These are phyloP conservation scores for Vigna unguiculata DNA, from an alignment of 306 rosid genomes.

Conservation along the genomic window DNA sequence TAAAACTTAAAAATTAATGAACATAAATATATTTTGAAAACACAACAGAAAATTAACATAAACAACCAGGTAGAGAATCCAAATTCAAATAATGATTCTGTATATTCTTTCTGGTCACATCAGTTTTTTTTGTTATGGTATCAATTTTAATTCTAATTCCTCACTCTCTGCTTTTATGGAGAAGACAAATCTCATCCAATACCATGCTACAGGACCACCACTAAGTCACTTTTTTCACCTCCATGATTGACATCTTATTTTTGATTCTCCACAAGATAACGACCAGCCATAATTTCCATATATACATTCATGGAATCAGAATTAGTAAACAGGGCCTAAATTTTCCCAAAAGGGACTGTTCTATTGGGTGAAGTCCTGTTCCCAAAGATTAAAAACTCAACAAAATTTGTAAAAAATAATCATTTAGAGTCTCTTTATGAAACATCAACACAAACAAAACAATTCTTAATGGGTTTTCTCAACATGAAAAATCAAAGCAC, in stretches of 20 bases:
- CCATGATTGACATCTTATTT: slow-evolving; percentile 28
- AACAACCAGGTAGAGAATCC: too few species aligned
- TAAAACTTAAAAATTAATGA: too few species aligned
- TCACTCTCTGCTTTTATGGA: neutral
- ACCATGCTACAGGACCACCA: slow-evolving; percentile 30
- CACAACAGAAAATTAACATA: too few species aligned
- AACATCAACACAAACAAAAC: neutral
- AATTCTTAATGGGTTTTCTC: neutral
- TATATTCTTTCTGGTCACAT: too few species aligned
- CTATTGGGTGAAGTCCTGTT: slow-evolving; percentile 32
- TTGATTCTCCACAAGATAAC: neutral
- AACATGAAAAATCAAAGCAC: neutral
- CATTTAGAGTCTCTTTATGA: neutral
- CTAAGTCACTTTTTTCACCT: slow-evolving; percentile 2
- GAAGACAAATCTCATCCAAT: too few species aligned
- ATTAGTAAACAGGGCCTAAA: neutral
- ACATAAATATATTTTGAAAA: too few species aligned
- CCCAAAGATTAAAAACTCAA: neutral
- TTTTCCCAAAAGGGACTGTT: slow-evolving; percentile 18
- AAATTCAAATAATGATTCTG: too few species aligned
- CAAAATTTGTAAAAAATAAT: neutral
- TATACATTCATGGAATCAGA: neutral
- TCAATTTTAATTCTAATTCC: neutral
- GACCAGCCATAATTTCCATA: slow-evolving; percentile 10
- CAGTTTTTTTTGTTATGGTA: neutral